Percentiles rank a stretch among this genome's conserved stretches.
These are phyloP conservation scores for Zygosaccharomyces kombuchaensis DNA, from an alignment of 805 yeast genomes.

Conservation along the genomic window DNA sequence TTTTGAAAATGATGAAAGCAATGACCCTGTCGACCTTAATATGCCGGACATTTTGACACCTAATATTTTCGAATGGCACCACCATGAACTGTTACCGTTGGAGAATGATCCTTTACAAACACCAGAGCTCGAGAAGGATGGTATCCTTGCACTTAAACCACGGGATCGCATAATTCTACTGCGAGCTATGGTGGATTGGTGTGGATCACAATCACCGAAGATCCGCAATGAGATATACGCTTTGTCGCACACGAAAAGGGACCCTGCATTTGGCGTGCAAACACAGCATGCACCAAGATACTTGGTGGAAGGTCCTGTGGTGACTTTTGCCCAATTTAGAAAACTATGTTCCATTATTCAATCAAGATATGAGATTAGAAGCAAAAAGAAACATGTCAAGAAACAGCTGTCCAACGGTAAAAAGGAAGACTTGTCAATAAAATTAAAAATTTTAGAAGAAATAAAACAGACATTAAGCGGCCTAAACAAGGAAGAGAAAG, in stretches of 20 bases:
- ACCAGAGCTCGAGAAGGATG: slow-evolving; percentile 22
- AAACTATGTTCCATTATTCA: slow-evolving; percentile 25
- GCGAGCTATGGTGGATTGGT: slow-evolving; percentile 25
- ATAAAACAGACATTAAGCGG: slow-evolving; percentile 19
- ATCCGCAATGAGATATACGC: slow-evolving; percentile 30
- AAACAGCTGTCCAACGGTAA: slow-evolving; percentile 23
- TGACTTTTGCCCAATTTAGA: slow-evolving; percentile 23
- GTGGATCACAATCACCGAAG: slow-evolving; percentile 22
- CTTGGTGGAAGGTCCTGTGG: slow-evolving; percentile 23
- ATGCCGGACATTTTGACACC: slow-evolving; percentile 21
- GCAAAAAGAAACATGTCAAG: slow-evolving; percentile 24
- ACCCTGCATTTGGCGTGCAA: slow-evolving; percentile 27
- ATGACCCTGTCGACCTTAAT: slow-evolving; percentile 20
- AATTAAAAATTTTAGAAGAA: slow-evolving; percentile 20
- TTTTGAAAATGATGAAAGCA: slow-evolving; percentile 18
- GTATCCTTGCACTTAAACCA: slow-evolving; percentile 26
- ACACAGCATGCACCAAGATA: slow-evolving; percentile 28
- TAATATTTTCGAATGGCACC: slow-evolving; percentile 20
- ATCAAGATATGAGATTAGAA: slow-evolving; percentile 23
- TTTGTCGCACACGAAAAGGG: slow-evolving; percentile 27
- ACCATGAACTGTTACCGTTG: slow-evolving; percentile 14
- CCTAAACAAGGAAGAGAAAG: slow-evolving; percentile 15
- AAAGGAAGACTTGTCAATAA: slow-evolving; percentile 22
- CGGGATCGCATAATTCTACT: slow-evolving; percentile 26
- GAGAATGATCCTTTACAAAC: slow-evolving; percentile 27